phyloP scores from a whole-genome alignment of 805 yeast species.

The Barnettozyma salicaria region DNA sequence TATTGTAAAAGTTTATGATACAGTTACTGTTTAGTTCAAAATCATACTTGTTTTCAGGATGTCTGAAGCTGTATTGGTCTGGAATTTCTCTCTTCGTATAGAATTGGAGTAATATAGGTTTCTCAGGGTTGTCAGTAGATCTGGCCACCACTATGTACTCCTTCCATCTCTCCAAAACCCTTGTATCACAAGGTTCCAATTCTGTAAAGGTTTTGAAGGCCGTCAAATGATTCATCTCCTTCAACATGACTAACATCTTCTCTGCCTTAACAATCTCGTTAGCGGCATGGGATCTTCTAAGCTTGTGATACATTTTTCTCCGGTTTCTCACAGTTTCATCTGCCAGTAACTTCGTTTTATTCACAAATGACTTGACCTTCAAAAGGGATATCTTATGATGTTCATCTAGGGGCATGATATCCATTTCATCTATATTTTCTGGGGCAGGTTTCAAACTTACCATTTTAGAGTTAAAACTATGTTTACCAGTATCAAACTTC shows the following conservation, averaged over 20 bases:
- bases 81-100: conserved; percentile 41
- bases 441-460: conserved; percentile 7
- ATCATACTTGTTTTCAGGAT: conserved; percentile 25
- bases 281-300: conserved; percentile 31
- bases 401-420: conserved; percentile 1
- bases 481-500: neutral
- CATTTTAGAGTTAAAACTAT: conserved; percentile 3
- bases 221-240: conserved; percentile 27
- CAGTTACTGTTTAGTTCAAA: conserved; percentile 27
- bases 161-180: conserved; percentile 67
- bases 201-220: conserved; percentile 38
- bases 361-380: conserved; percentile 22
- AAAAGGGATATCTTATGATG: conserved; percentile 1
- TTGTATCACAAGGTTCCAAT: conserved; percentile 43
- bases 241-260: conserved; percentile 62
- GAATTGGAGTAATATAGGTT: conserved; percentile 60
- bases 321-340: conserved; percentile 14
- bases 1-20: conserved; percentile 50
- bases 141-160: conserved; percentile 73
- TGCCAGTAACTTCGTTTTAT: conserved; percentile 18
- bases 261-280: conserved; percentile 67
- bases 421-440: neutral
- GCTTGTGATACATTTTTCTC: conserved; percentile 20
- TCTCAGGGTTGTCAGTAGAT: conserved; percentile 43
- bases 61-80: conserved; percentile 7